Conservation (phyloP, 169 alveolate species). For the Plasmodium reichenowi region DNA sequence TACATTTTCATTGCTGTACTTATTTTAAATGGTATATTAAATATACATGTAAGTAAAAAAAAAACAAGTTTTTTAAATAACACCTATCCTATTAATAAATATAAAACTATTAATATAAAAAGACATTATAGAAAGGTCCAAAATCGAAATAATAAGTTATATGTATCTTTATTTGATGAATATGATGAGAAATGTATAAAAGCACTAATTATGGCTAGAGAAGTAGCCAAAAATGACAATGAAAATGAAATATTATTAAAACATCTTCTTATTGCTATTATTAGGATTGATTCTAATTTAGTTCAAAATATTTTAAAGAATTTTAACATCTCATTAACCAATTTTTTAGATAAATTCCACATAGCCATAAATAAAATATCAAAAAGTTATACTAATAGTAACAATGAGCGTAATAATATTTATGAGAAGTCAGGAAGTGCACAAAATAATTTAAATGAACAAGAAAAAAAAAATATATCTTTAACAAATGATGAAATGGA, state of each 20-base stretch:
- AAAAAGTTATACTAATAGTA: not conserved
- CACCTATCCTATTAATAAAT: conserved; percentile 25
- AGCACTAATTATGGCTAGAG: conserved; percentile 72
- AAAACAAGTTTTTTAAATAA: conserved; percentile 25
- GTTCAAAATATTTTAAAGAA: conserved; percentile 50
- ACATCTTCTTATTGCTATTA: conserved; percentile 50
- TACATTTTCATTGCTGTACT: conserved; percentile 27
- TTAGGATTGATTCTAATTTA: conserved; percentile 24
- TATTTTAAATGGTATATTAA: conserved; percentile 25
- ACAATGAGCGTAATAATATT: not conserved
- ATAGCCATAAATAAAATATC: conserved; percentile 3
- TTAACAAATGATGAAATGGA: not conserved
- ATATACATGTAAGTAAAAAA: conserved; percentile 27
- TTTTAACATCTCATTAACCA: conserved; percentile 39
- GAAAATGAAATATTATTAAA: conserved; percentile 35
- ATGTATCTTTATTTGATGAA: conserved; percentile 50
- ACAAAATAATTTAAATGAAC: not conserved
- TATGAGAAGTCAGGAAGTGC: too few species aligned
- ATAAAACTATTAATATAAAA: conserved; percentile 4
- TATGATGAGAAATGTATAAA: conserved; percentile 68
- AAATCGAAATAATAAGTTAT: conserved; percentile 11
- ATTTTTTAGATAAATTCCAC: conserved; percentile 48
- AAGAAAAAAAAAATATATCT: not conserved
- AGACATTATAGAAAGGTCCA: conserved; percentile 24
- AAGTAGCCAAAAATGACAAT: conserved; percentile 67